Evolutionary conservation across 106 monocot species (phyloP).

Genomic region (Iris macrosiphon): DNA sequence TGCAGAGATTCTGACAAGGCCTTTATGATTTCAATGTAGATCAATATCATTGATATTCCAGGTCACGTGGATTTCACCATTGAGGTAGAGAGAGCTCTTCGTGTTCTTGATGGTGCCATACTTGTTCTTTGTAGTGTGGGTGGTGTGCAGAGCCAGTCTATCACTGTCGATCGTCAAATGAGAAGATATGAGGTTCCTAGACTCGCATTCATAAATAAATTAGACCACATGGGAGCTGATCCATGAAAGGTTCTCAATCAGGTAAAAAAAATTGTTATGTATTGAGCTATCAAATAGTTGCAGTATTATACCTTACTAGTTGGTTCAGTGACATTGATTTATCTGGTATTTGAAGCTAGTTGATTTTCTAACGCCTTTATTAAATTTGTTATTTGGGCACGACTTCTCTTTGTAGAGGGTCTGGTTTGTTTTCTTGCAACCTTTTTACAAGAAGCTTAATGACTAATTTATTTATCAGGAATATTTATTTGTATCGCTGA

Average conservation of each 20-base stretch:
- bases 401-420: too few relatives aligned
- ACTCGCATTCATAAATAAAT: constrained; percentile 93
- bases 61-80: constrained; percentile 99
- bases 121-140: constrained; percentile 98
- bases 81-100: constrained; percentile 94
- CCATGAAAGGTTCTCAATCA: constrained; percentile 99
- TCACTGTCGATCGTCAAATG: constrained; percentile 99
- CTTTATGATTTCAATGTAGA: constrained; percentile 30
- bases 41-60: constrained; percentile 98
- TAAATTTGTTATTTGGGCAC: too few relatives aligned
- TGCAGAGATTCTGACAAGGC: not conserved
- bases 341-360: too few relatives aligned
- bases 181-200: constrained; percentile 96
- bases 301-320: too few relatives aligned
- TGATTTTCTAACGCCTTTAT: not conserved
- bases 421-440: too few relatives aligned
- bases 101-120: constrained; percentile 98
- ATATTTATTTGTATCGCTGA: too few relatives aligned
- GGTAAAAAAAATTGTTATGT: constrained; percentile 42
- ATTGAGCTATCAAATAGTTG: too few relatives aligned
- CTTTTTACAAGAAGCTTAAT: not conserved
- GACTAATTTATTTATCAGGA: too few relatives aligned
- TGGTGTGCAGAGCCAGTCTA: constrained; percentile 97
- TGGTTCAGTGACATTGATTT: too few relatives aligned
- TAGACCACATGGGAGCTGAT: constrained; percentile 99